Base-by-base conservation (phyloP, 768 basidiomycete genomes). In the Rhizopogon salebrosus region DNA sequence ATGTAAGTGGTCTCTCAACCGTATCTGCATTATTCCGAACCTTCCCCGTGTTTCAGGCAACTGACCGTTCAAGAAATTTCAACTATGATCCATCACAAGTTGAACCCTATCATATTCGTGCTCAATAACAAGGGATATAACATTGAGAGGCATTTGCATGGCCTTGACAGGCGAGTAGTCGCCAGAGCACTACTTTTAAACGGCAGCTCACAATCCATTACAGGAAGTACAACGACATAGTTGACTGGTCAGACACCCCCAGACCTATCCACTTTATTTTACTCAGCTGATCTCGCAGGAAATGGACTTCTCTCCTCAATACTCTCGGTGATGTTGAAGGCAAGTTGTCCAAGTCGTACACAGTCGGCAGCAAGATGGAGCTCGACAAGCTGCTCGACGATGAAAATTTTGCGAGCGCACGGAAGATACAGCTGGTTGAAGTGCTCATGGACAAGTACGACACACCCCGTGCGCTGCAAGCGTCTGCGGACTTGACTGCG, bases 211-310 rank as follows among this genome's bases (percentile, higher is more conserved):
- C 13, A 16, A 22, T 6, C 46, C 14, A 56, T 41, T 53, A 39
- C 58, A 84, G 88, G 52, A 80, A 84, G 64, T 95, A 97, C 70
- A 95, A 95, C 65, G 85, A 97, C 63, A 86, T 98, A 58, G 74
- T 78, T 24, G 72, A 85, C 61, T 97, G 93, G 80, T 76, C 35
- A 52, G 73, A 60, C 22, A 20, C 6, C 20, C 2, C 34, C 48
- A 14, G 20, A 13, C 3, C 27, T 43, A 23, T 22, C 11, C 4
- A 24, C n/a, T 24, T 16, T 29, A 18, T 35, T n/a, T 48, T 51
- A 6, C 54, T 43, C 22, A 34, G 16, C 43, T 10, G 18, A 48
- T 20, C 5, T 13, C 24, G 9, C 52, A 76, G 76, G 88, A 79
- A 82, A 60, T 89, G 83, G 82, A 77, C 83, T 2, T 71, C 72